These are phyloP conservation scores for Coemansia sp. DNA, from an alignment of 192 early-diverging fungal genomes.

Conservation along the genomic window DNA sequence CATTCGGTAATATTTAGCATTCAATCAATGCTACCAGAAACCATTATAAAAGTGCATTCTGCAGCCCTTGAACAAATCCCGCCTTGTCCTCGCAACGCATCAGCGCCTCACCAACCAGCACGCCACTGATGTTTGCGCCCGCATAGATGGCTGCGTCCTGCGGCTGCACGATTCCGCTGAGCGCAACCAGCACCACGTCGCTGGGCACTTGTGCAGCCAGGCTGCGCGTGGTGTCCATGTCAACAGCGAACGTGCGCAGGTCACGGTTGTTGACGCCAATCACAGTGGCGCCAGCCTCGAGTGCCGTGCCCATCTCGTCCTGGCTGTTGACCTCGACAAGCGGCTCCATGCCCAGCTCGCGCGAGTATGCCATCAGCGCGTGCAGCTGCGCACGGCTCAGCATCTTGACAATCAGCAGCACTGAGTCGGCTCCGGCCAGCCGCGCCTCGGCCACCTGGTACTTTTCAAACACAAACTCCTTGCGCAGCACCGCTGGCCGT, in stretches of 20 bases:
- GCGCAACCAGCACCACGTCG: conserved; percentile 73
- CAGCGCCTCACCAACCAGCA: conserved; percentile 93
- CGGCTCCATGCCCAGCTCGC: conserved; percentile 92
- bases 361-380: conserved; percentile 71
- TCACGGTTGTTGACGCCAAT: conserved; percentile 99
- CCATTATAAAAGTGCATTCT: neutral
- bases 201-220: conserved; percentile 71
- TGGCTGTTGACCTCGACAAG: conserved; percentile 95
- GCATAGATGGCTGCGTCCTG: conserved; percentile 82
- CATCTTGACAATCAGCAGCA: conserved; percentile 96
- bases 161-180: conserved; percentile 86
- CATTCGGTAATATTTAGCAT: neutral
- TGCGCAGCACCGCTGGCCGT: conserved; percentile 91
- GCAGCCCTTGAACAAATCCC: conserved; percentile 71
- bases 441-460: conserved; percentile 97
- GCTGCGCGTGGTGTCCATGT: conserved; percentile 78
- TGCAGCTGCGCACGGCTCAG: conserved; percentile 66
- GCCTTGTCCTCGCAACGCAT: conserved; percentile 81
- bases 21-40: neutral
- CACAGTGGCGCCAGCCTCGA: conserved; percentile 77
- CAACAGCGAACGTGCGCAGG: conserved; percentile 94
- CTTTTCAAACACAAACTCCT: conserved; percentile 95
- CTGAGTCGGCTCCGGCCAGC: conserved; percentile 92
- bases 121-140: conserved; percentile 71
- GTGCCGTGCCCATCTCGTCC: conserved; percentile 85